phyloP scores from a whole-genome alignment of 371 early-diverging fungal genomes.

The Nematocida minor region DNA sequence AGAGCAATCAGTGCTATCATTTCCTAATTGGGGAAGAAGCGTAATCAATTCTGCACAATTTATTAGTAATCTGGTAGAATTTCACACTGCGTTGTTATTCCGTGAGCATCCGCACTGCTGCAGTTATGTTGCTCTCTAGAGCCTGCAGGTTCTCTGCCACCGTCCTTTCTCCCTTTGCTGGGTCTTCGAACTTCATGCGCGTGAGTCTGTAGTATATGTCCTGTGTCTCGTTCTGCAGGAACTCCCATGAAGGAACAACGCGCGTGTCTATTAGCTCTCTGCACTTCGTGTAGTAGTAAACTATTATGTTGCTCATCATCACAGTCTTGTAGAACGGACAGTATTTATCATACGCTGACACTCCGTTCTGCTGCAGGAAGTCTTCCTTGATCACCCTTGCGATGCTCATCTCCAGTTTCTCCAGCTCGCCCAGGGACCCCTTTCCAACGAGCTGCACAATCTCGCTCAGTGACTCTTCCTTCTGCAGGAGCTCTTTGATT shows the following conservation, averaged over 20 bases:
- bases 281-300: constrained; percentile 86
- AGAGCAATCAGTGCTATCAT: too few relatives aligned
- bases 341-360: constrained; percentile 94
- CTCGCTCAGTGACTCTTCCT: constrained; percentile 94
- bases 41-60: too few relatives aligned
- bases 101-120: neutral
- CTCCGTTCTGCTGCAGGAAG: constrained; percentile 99
- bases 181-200: constrained; percentile 87
- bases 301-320: constrained; percentile 93
- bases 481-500: constrained; percentile 93
- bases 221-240: constrained; percentile 80
- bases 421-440: constrained; percentile 88
- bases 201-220: constrained; percentile 88
- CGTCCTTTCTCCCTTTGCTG: constrained; percentile 21
- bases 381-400: constrained; percentile 98
- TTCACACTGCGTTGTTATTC: neutral
- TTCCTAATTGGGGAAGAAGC: too few relatives aligned
- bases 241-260: constrained; percentile 71
- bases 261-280: constrained; percentile 65
- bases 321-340: constrained; percentile 98
- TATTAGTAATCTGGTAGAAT: too few relatives aligned
- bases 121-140: neutral
- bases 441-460: constrained; percentile 99
- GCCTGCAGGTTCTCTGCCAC: neutral
- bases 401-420: constrained; percentile 94